Evolutionary conservation across 805 yeast genomes (phyloP).

Genomic region (Wickerhamomyces kurtzmanii): DNA sequence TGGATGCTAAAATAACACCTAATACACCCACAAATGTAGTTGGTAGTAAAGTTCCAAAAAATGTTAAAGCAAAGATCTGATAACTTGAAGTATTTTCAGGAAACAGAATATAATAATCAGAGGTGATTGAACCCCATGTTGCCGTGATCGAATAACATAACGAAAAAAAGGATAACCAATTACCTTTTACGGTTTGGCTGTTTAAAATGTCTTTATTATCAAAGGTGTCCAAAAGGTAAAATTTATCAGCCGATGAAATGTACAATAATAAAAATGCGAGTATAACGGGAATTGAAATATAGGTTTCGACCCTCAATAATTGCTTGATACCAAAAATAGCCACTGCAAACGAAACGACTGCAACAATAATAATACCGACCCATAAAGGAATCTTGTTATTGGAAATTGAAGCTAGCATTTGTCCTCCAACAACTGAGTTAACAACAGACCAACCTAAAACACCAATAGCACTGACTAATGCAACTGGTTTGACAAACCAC

Average conservation of each 20-base stretch:
- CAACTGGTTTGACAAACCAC: conserved; percentile 72
- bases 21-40: conserved; percentile 67
- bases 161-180: conserved; percentile 63
- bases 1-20: conserved; percentile 63
- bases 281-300: conserved; percentile 59
- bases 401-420: conserved; percentile 59
- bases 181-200: conserved; percentile 43
- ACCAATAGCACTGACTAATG: conserved; percentile 63
- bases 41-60: conserved; percentile 58
- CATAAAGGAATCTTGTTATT: conserved; percentile 57
- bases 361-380: conserved; percentile 67
- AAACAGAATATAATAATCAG: conserved; percentile 75
- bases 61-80: conserved; percentile 50
- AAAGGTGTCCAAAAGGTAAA: conserved; percentile 18
- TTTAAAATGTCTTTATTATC: conserved; percentile 21
- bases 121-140: conserved; percentile 84
- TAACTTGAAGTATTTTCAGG: conserved; percentile 59
- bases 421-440: conserved; percentile 85
- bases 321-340: conserved; percentile 75
- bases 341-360: conserved; percentile 50
- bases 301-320: conserved; percentile 56
- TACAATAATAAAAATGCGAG: conserved; percentile 61
- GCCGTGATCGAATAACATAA: conserved; percentile 70
- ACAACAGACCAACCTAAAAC: conserved; percentile 91
- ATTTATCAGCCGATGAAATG: conserved; percentile 44